Conservation (phyloP, 2,329 filamentous ascomycete genomes). For the Colletotrichum lini region DNA sequence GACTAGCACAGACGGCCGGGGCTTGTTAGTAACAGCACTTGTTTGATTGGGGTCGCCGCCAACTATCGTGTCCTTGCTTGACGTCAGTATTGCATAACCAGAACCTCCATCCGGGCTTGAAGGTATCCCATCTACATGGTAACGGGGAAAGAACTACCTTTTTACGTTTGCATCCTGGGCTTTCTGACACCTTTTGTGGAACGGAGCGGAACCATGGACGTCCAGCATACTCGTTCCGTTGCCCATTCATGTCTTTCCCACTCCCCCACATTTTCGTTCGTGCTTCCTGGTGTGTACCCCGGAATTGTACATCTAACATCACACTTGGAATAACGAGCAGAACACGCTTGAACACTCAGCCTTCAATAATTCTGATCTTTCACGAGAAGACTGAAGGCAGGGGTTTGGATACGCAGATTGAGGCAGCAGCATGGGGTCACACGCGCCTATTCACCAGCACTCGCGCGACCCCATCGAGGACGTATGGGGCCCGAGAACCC, state of each 20-base stretch:
- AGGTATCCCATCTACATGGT: background rate
- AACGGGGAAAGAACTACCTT: too few species aligned
- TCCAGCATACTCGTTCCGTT: background rate
- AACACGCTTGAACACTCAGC: background rate
- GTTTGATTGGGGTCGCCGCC: too few species aligned
- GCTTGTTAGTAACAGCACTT: slow-evolving; percentile 1
- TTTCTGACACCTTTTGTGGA: background rate
- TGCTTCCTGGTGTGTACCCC: background rate
- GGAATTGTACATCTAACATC: background rate
- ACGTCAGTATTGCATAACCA: slow-evolving; percentile 1
- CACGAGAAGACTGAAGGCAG: background rate
- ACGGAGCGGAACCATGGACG: background rate
- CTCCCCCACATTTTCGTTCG: background rate
- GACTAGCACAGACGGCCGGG: background rate
- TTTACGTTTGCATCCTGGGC: background rate
- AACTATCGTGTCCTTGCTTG: background rate
- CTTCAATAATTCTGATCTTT: too few species aligned
- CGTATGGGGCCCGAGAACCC: slow-evolving; percentile 51
- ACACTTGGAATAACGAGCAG: background rate
- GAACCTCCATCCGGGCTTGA: background rate
- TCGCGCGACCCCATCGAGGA: slow-evolving; percentile 50
- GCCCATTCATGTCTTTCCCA: background rate
- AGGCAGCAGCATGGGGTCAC: background rate
- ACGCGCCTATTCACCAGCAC: background rate
- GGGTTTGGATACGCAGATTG: background rate